phyloP scores from a whole-genome alignment of 2,329 filamentous ascomycete species.

The Aspergillus sp. region DNA sequence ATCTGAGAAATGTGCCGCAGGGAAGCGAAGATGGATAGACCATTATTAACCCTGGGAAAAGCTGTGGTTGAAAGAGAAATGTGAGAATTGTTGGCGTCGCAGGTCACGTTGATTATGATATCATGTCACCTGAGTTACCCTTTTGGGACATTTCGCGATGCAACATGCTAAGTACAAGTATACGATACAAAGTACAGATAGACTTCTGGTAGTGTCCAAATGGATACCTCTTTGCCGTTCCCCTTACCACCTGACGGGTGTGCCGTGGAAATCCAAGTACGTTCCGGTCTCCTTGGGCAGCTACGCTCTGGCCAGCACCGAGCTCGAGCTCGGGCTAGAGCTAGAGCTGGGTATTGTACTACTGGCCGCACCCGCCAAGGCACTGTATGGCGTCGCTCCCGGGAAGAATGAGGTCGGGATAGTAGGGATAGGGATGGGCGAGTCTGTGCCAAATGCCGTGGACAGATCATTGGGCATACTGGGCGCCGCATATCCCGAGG shows the following conservation, averaged over 20 bases:
- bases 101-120: not conserved
- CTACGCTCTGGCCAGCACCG: not conserved
- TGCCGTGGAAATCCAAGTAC: not conserved
- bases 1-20: no score
- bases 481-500: slow-evolving; percentile 16
- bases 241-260: not conserved
- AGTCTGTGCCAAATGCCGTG: slow-evolving; percentile 13
- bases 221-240: not conserved
- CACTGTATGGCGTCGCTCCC: slow-evolving; percentile 22
- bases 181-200: no score
- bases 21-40: not conserved
- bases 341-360: not conserved
- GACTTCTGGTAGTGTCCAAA: not conserved
- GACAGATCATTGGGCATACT: slow-evolving; percentile 15
- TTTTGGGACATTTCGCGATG: not conserved
- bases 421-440: slow-evolving; percentile 19
- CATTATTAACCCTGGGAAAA: no score
- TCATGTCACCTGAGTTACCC: not conserved
- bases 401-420: slow-evolving; percentile 25
- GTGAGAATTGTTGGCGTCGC: not conserved
- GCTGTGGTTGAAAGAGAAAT: no score
- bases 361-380: slow-evolving; percentile 12
- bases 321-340: not conserved
- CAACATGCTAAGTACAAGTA: not conserved
- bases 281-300: not conserved